Evolutionary conservation across 129 eudicot species (phyloP), one percentile per base, ranked within the genome.

Genomic region (Artemisia argyi): DNA sequence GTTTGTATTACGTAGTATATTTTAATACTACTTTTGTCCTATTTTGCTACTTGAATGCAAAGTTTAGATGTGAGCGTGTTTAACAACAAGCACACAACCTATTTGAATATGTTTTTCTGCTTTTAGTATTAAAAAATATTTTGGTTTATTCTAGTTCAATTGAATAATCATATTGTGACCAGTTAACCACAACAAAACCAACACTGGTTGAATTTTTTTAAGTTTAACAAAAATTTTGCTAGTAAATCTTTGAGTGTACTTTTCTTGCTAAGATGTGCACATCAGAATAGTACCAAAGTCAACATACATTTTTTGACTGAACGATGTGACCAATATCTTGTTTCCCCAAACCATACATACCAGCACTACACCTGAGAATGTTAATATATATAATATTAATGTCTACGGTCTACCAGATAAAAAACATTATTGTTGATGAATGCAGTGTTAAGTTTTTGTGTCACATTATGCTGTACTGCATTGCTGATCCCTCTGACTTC

Each of bases 1-100:
- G 96, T 95, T 79, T 62, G 89, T 83, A 58, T 52, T 50, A 59
- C n/a, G n/a, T n/a, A n/a, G n/a, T n/a, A n/a, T 16, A 5, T 17
- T 52, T 20, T 55, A 42, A 56, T 20, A 20, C 18, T 69, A 26
- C 55, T 51, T 60, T 55, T 19, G 19, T 53, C 5, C 30, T 69
- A 47, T 49, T 62, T 16, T 62, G 49, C 48, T 55, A 62, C 64
- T 47, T 17, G 50, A 49, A 57, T 16, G 60, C 35, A 68, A 68
- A 44, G 60, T 68, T 48, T 48, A 12, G 47, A 58, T 68, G 20
- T 24, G 69, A 71, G 46, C 22, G 32, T 71, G 19, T 42, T 39
- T 57, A 39, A 12, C 58, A 19, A 71, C 66, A 39, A 56, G 42
- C 18, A 17, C 57, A 39, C 19, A 65, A 42, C n/a, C 53, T 52